These are phyloP conservation scores for Sarcomyxa edulis DNA, from an alignment of 768 basidiomycete genomes.

Conservation along the genomic window DNA sequence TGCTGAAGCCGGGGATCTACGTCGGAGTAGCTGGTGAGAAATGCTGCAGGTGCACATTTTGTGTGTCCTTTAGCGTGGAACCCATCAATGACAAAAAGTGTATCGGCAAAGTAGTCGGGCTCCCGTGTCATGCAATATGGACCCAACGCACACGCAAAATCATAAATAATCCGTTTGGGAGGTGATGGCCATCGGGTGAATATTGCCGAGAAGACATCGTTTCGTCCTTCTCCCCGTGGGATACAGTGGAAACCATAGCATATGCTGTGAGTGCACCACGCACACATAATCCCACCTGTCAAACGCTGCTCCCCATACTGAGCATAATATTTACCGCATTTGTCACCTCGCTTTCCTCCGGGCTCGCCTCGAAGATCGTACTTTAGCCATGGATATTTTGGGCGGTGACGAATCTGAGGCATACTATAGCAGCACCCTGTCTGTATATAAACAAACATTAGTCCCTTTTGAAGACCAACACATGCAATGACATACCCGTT, in stretches of 20 bases:
- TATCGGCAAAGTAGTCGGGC: slow-evolving; percentile 21
- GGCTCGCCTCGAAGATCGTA: neutral
- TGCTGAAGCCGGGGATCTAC: slow-evolving; percentile 16
- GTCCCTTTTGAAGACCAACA: neutral
- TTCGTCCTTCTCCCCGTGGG: slow-evolving; percentile 27
- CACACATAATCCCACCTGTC: slow-evolving; percentile 24
- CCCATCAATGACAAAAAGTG: slow-evolving; percentile 22
- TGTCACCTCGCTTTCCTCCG: neutral
- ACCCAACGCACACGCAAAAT: slow-evolving; percentile 23
- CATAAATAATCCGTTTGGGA: slow-evolving; percentile 21
- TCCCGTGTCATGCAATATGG: slow-evolving; percentile 26
- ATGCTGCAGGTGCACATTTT: slow-evolving; percentile 19
- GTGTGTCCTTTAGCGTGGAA: slow-evolving; percentile 24
- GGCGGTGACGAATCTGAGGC: neutral
- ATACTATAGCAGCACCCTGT: slow-evolving; percentile 2
- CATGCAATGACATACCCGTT: neutral
- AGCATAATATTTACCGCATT: slow-evolving; percentile 14
- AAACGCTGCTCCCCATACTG: slow-evolving; percentile 19
- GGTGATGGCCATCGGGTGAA: slow-evolving; percentile 24
- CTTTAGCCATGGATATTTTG: neutral
- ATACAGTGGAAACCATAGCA: slow-evolving; percentile 31
- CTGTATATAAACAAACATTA: neutral
- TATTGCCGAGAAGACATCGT: slow-evolving; percentile 34
- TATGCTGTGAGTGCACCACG: slow-evolving; percentile 27
- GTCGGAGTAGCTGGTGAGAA: slow-evolving; percentile 18